Conservation (phyloP, 768 basidiomycete genomes). For the Kwoniella shandongensis region DNA sequence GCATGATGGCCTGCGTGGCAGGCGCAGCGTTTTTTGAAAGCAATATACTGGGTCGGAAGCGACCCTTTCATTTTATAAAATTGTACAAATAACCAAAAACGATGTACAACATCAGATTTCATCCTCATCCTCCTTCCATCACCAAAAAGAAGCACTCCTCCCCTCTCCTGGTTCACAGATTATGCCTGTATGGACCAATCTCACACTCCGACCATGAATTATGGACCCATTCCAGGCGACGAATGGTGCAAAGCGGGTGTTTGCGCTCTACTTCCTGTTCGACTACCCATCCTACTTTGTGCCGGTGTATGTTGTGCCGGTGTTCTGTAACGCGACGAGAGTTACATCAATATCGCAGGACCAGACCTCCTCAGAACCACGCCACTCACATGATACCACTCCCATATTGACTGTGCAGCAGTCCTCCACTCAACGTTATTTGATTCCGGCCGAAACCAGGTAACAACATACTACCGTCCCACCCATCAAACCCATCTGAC, state of each 20-base stretch:
- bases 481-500: conserved; percentile 46
- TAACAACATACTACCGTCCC: conserved; percentile 50
- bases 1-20: too few species aligned
- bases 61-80: too few species aligned
- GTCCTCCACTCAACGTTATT: conserved; percentile 43
- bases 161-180: too few species aligned
- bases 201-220: not conserved
- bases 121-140: too few species aligned
- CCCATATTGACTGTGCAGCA: conserved; percentile 44
- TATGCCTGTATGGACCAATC: too few species aligned
- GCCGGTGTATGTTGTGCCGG: conserved; percentile 43
- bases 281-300: conserved; percentile 34
- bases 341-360: not conserved
- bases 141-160: too few species aligned
- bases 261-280: conserved; percentile 35
- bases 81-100: too few species aligned
- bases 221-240: not conserved
- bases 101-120: too few species aligned
- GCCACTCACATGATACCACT: conserved; percentile 49
- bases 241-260: conserved; percentile 25
- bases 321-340: conserved; percentile 37
- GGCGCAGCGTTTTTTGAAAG: too few species aligned
- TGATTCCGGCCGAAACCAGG: conserved; percentile 48
- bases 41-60: too few species aligned
- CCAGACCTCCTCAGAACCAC: not conserved